phyloP scores from a whole-genome alignment of 2,329 filamentous ascomycete genomes.

The Monilinia fructicola region DNA sequence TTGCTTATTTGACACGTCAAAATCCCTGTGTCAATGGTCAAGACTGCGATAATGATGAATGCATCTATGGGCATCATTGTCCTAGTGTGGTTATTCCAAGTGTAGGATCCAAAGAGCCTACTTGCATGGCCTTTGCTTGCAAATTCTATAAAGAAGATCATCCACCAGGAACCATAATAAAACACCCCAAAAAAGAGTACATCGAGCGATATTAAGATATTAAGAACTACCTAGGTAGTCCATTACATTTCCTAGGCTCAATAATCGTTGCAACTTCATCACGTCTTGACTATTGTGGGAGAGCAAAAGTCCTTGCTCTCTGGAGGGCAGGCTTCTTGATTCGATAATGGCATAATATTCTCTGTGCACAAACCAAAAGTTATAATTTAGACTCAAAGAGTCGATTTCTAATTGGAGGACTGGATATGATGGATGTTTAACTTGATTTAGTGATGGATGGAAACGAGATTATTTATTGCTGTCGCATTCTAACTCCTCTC shows the following conservation, averaged over 20 bases:
- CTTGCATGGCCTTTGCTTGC: constrained; percentile 56
- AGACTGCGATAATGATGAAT: constrained; percentile 56
- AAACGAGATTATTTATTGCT: not conserved
- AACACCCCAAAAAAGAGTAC: constrained; percentile 35
- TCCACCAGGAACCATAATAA: constrained; percentile 52
- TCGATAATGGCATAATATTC: not conserved
- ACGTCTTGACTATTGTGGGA: not conserved
- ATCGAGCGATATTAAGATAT: constrained; percentile 22
- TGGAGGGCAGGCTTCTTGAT: not conserved
- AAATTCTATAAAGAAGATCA: constrained; percentile 55
- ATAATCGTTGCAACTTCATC: not conserved
- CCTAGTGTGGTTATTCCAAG: constrained; percentile 33
- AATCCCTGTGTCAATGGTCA: constrained; percentile 60
- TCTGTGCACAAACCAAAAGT: not conserved
- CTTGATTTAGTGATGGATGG: not conserved
- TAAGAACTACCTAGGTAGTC: not conserved
- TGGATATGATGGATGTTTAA: not conserved
- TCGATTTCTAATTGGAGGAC: not conserved
- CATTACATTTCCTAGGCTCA: too few species aligned
- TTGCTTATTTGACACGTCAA: constrained; percentile 55
- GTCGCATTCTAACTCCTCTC: not conserved
- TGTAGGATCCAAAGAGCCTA: constrained; percentile 42
- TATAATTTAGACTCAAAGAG: not conserved
- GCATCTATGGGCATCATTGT: constrained; percentile 61
- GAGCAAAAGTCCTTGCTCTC: not conserved